phyloP scores from a whole-genome alignment of 2,329 filamentous ascomycete species.

The Fusarium pilosicola region DNA sequence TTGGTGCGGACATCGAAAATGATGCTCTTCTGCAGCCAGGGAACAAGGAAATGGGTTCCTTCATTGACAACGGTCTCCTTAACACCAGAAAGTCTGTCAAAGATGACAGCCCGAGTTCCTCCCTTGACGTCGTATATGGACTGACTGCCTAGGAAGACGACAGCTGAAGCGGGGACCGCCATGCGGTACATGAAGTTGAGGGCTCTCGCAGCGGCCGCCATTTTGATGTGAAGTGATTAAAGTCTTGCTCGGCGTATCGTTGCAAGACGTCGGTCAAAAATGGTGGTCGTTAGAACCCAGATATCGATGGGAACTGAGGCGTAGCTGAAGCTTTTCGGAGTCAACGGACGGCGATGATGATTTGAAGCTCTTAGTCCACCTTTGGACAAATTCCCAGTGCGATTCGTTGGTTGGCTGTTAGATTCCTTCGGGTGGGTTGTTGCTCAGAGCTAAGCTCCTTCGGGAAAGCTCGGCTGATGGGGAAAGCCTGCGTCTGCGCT shows the following conservation, averaged over 20 bases:
- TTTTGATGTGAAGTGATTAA: conserved; percentile 43
- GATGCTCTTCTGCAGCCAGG: conserved; percentile 95
- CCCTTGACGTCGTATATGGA: conserved; percentile 98
- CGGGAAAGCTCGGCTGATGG: conserved; percentile 50
- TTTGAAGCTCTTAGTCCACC: conserved; percentile 41
- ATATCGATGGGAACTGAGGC: conserved; percentile 18
- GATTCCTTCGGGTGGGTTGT: conserved; percentile 24
- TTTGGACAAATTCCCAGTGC: conserved; percentile 33
- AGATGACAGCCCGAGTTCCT: conserved; percentile 95
- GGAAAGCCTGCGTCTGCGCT: conserved; percentile 38
- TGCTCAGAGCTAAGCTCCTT: conserved; percentile 46
- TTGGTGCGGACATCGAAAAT: conserved; percentile 98
- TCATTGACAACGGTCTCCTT: conserved; percentile 94
- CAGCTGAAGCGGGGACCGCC: conserved; percentile 79
- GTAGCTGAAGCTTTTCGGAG: conserved; percentile 42
- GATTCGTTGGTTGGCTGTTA: conserved; percentile 33
- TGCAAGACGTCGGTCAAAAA: conserved; percentile 1
- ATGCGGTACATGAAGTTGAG: conserved; percentile 72
- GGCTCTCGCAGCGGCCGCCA: conserved; percentile 66
- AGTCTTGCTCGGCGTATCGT: not conserved
- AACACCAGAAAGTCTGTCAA: conserved; percentile 91
- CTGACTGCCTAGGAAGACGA: conserved; percentile 73
- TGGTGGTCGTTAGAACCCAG: not conserved
- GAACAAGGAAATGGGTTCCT: conserved; percentile 95
- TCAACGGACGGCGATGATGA: conserved; percentile 41